Base-by-base conservation (phyloP, 257 asterid species). In the Nicotiana undulata region DNA sequence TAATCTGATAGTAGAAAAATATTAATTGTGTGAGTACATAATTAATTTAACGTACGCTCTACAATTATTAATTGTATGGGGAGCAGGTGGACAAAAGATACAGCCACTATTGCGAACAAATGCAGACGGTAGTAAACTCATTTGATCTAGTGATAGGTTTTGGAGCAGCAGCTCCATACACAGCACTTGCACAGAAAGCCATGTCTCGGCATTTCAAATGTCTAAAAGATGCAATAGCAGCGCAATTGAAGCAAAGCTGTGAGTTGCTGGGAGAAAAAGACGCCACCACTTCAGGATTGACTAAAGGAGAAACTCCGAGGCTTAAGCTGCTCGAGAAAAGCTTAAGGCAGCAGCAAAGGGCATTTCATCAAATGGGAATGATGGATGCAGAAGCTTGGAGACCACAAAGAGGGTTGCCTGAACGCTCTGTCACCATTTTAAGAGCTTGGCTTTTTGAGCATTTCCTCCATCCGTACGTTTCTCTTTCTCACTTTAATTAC, bases 401-500 rank as follows among this genome's bases (percentile, higher is more conserved):
- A 75, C 99, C 99, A 7, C 98, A 94, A 59, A 72, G 99, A 24
- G 99, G 99, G 1, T 59, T 96, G 85, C 99, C 99, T 12, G 98
- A 94, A 84, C 86, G 98, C 3, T 96, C 99, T 2, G 98, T 96
- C 77, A 96, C 92, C 87, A 90, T 93, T 63, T 86, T 96, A 81
- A 84, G 99, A 79, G 97, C 99, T 60, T 96, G 99, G 98, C 98
- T 96, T 83, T 96, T 96, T 80, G 98, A 96, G 79, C 99, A 96
- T 88, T 96, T 96, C 78, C 88, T 96, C n/a, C 91, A 96, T 86
- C 99, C 99, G 99, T 96, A 94, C 85, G 98, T 85, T 53, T 60
- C 22, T 13, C 77, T 12, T 16, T 22, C 13, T 70, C 37, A 0
- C 26, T 6, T 5, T 77, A 26, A 56, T 4, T 13, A 9, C 49